Percentiles rank a stretch among this genome's conserved stretches.
phyloP scores from a whole-genome alignment of 495 filamentous ascomycete genomes.

The Ramalina intermedia region DNA sequence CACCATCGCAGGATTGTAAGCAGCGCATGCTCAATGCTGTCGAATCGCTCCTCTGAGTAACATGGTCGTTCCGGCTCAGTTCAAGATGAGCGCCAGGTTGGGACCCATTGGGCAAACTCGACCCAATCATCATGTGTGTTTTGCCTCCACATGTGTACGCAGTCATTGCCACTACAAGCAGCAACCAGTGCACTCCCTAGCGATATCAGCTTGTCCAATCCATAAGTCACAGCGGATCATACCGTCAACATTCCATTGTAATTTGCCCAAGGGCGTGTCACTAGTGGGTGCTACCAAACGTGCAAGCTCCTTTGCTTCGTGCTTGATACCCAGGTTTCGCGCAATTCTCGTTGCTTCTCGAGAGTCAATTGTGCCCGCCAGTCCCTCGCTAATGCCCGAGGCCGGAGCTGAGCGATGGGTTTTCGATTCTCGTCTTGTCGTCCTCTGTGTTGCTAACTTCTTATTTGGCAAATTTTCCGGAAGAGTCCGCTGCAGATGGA shows the following conservation, averaged over 20 bases:
- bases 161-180: conserved; percentile 31
- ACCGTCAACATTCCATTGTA: conserved; percentile 28
- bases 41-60: no score
- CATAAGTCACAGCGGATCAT: not conserved
- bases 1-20: no score
- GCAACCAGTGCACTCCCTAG: conserved; percentile 36
- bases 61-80: no score
- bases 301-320: conserved; percentile 32
- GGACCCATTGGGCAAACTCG: conserved; percentile 33
- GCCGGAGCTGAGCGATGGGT: conserved; percentile 16
- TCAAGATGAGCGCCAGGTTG: not conserved
- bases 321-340: conserved; percentile 26
- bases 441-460: not conserved
- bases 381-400: conserved; percentile 36
- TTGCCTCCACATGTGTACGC: conserved; percentile 38
- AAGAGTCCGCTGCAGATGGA: conserved; percentile 26
- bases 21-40: no score
- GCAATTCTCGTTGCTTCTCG: conserved; percentile 22
- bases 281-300: conserved; percentile 25
- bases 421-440: not conserved
- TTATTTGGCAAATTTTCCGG: not conserved
- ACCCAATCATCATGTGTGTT: conserved; percentile 33
- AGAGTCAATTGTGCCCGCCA: conserved; percentile 28
- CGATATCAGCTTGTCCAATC: not conserved
- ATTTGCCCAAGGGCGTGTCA: conserved; percentile 22